Percentiles rank a stretch among this genome's conserved stretches.
Conservation (phyloP, 2,329 filamentous ascomycete species). For the Botrytis cinerea region DNA sequence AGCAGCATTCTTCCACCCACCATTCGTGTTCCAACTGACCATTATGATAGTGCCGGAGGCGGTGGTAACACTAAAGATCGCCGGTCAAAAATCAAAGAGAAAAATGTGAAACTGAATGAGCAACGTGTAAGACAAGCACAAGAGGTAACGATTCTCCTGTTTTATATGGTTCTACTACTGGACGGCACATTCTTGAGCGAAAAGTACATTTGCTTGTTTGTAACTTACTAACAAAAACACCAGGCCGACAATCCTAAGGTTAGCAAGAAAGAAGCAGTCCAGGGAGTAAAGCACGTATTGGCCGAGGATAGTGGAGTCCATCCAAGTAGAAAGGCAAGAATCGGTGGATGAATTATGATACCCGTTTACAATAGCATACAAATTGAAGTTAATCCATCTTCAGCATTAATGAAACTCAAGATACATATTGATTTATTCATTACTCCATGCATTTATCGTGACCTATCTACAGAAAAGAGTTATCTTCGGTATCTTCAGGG, state of each 20-base stretch:
- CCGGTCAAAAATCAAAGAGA: conserved; percentile 75
- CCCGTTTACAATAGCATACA: background rate
- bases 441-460: conserved; percentile 27
- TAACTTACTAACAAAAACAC: conserved; percentile 5
- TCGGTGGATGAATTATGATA: conserved; percentile 26
- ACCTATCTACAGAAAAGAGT: conserved; percentile 35
- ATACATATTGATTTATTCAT: conserved; percentile 26
- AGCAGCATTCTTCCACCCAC: conserved; percentile 42
- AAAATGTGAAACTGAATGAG: conserved; percentile 83
- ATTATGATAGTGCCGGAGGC: conserved; percentile 68
- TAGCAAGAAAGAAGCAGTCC: conserved; percentile 31
- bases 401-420: conserved; percentile 11
- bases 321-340: conserved; percentile 37
- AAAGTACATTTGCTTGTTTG: background rate
- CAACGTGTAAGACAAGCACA: conserved; percentile 40
- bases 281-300: conserved; percentile 31
- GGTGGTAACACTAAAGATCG: conserved; percentile 75
- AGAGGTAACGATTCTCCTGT: conserved; percentile 24
- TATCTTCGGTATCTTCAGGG: conserved; percentile 29
- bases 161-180: background rate
- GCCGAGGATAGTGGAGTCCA: conserved; percentile 38
- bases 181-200: background rate
- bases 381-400: background rate
- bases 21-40: conserved; percentile 18
- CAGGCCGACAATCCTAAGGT: conserved; percentile 14